These are phyloP conservation scores for Calycina herbarum DNA, from an alignment of 2,329 filamentous ascomycete species.

Conservation along the genomic window DNA sequence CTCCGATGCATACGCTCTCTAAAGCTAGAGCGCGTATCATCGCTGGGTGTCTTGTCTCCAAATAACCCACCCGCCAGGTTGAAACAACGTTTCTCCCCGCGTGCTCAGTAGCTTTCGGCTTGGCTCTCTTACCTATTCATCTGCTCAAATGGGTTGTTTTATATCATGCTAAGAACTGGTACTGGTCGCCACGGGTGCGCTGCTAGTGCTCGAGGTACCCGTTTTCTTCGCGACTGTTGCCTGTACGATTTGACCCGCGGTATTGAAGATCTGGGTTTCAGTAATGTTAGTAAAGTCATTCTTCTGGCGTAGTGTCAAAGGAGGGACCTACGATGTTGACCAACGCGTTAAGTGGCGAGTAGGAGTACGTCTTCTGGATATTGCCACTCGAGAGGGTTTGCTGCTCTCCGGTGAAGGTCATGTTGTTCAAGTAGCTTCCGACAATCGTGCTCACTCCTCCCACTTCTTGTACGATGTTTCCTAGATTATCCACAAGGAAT, in stretches of 20 bases:
- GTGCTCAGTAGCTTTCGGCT: too few relatives aligned
- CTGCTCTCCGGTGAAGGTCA: conserved; percentile 49
- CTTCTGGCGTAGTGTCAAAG: not conserved
- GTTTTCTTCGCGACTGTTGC: conserved; percentile 40
- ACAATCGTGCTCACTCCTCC: conserved; percentile 54
- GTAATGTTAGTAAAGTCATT: not conserved
- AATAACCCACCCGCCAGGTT: too few relatives aligned
- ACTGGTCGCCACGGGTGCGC: conserved; percentile 7
- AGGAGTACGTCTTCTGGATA: conserved; percentile 53
- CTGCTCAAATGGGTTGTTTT: too few relatives aligned
- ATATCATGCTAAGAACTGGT: not conserved
- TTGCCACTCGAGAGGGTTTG: conserved; percentile 39
- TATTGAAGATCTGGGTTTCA: conserved; percentile 43
- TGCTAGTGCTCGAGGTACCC: conserved; percentile 7
- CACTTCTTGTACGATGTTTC: conserved; percentile 63
- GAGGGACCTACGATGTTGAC: conserved; percentile 48
- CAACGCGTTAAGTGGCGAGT: conserved; percentile 49
- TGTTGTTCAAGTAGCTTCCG: conserved; percentile 58
- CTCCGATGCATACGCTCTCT: not conserved
- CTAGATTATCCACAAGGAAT: conserved; percentile 60
- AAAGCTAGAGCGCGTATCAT: too few relatives aligned
- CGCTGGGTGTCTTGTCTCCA: too few relatives aligned
- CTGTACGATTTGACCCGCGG: conserved; percentile 54
- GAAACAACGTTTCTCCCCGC: too few relatives aligned
- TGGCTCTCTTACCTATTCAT: too few relatives aligned